Evolutionary conservation across 345 rosid species (phyloP).

Genomic region (Bruguiera gymnorhiza): DNA sequence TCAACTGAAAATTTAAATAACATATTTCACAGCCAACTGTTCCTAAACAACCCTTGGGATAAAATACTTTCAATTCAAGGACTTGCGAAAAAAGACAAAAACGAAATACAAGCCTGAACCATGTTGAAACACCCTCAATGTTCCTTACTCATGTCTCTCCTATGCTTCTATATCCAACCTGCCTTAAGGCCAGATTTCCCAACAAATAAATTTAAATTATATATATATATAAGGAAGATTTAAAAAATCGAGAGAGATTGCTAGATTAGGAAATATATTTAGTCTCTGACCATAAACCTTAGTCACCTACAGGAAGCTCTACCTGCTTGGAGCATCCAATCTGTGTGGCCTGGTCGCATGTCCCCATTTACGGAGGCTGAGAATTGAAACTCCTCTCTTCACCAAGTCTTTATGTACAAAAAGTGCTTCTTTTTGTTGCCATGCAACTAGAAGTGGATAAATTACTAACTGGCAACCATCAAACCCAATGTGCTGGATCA

Average conservation of each 20-base stretch:
- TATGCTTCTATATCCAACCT: not conserved
- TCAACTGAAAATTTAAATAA: no score
- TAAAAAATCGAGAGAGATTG: no score
- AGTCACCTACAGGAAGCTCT: not conserved
- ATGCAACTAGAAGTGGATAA: not conserved
- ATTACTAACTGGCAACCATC: not conserved
- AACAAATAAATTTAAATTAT: not conserved
- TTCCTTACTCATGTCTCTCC: not conserved
- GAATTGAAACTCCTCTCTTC: not conserved
- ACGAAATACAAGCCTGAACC: no score
- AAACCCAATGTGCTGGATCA: not conserved
- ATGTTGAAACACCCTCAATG: no score
- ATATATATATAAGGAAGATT: no score
- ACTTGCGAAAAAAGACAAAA: no score
- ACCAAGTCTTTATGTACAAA: slow-evolving; percentile 12
- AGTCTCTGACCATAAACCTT: not conserved
- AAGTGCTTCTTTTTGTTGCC: not conserved
- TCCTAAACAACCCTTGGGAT: no score
- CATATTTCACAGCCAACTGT: no score
- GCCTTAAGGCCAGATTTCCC: slow-evolving; percentile 19
- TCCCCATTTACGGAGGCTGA: slow-evolving; percentile 17
- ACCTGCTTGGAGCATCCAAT: not conserved
- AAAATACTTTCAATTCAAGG: no score
- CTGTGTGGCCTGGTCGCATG: not conserved
- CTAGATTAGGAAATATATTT: no score